Base-by-base conservation (phyloP, 2,329 filamentous ascomycete genomes). In the Paraphoma chrysanthemicola region DNA sequence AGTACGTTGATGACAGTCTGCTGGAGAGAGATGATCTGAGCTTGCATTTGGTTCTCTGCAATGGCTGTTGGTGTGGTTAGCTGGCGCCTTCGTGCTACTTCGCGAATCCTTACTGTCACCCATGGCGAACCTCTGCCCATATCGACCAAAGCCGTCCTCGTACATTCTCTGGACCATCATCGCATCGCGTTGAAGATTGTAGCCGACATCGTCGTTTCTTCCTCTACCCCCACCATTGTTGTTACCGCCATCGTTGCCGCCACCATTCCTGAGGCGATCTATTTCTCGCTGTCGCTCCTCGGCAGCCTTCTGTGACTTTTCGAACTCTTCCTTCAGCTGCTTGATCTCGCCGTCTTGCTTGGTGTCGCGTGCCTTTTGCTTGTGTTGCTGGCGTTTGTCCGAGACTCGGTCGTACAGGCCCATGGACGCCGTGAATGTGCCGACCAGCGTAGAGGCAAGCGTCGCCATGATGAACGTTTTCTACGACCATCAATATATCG, bases 381-480 rank as follows among this genome's bases (percentile, higher is more conserved):
- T 73, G 29, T 68, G 67, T 56, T 79, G 74, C 46, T 75, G 70
- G 36, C 68, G 64, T 52, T 71, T 74, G 30, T 75, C 69, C 33
- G 70, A 63, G 8, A 79, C 68, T 30, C 77, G 75, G 53, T 80
- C 78, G 62, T 76, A 77, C 16, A 80, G 68, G n/a, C 76, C 74
- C 64, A 79, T 75, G 31, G 76, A 76, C n/a, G 78, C 76, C 3
- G 76, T 77, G 60, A 80, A 79, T 14, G 78, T 80, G 44, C 78
- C 78, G 51, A 80, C 71, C 12, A 80, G 69, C n/a, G 78, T 80
- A 2, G 76, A 78, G 29, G 77, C 76, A 11, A 80, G 63, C 12
- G 78, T 80, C 16, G 78, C 78, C 54, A 80, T 72, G 36, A 80
- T 80, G 70, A 80, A 80, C 18, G 75, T 77, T 78, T 79, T 79